Percentiles rank a stretch among this genome's conserved stretches.
Evolutionary conservation across 805 yeast species (phyloP).

Genomic region (Priceomyces castillae): DNA sequence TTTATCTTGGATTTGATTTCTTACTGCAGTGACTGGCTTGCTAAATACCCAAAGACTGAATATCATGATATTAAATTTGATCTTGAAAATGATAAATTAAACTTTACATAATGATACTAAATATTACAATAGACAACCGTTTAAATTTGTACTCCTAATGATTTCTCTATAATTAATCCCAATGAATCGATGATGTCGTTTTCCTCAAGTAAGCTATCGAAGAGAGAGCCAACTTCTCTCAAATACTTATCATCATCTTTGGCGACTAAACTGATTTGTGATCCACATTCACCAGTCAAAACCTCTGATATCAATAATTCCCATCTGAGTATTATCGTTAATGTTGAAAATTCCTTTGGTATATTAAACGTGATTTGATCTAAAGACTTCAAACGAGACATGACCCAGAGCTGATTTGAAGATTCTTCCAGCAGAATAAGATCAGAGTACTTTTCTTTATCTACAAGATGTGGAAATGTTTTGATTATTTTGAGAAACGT

Average conservation of each 20-base stretch:
- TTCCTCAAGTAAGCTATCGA: slow-evolving; percentile 18
- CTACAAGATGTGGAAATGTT: slow-evolving; percentile 16
- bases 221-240: slow-evolving; percentile 14
- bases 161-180: slow-evolving; percentile 19
- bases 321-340: slow-evolving; percentile 19
- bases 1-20: slow-evolving; percentile 26
- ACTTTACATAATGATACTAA: slow-evolving; percentile 1
- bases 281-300: slow-evolving; percentile 23
- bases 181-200: slow-evolving; percentile 27
- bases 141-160: slow-evolving; percentile 10
- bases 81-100: slow-evolving; percentile 23
- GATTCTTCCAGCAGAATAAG: slow-evolving; percentile 12
- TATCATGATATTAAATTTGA: slow-evolving; percentile 20
- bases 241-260: slow-evolving; percentile 7
- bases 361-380: slow-evolving; percentile 17
- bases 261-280: slow-evolving; percentile 13
- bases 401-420: slow-evolving; percentile 14
- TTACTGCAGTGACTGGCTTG: slow-evolving; percentile 24
- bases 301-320: slow-evolving; percentile 20
- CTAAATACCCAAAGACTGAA: slow-evolving; percentile 8
- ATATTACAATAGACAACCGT: background rate
- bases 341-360: background rate
- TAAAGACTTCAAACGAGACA: slow-evolving; percentile 20
- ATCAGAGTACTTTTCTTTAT: slow-evolving; percentile 8
- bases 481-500: slow-evolving; percentile 19